Conservation (phyloP, 73 alveolate genomes). For the Vitrella brassicaformis region DNA sequence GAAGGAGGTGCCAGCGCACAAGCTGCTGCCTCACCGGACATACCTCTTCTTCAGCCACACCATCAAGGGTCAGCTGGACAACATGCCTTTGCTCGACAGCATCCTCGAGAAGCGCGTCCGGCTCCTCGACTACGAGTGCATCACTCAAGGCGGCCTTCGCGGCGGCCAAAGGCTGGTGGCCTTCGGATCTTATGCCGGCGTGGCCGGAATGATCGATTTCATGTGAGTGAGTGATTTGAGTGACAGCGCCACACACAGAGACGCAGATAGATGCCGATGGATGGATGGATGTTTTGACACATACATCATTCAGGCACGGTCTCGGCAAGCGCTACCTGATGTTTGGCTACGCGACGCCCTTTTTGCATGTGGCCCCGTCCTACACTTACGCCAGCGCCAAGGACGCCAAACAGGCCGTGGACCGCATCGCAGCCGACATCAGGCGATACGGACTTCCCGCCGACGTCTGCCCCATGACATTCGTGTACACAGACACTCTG, state of each 20-base stretch:
- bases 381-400: slow-evolving; percentile 5
- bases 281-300: no score
- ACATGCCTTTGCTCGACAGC: slow-evolving; percentile 65
- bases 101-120: slow-evolving; percentile 58
- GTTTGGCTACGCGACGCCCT: slow-evolving; percentile 8
- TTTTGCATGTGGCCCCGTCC: slow-evolving; percentile 4
- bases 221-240: no score
- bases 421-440: slow-evolving; percentile 2
- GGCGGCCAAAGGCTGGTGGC: slow-evolving; percentile 47
- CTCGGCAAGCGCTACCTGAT: slow-evolving; percentile 13
- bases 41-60: slow-evolving; percentile 64
- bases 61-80: slow-evolving; percentile 64
- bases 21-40: slow-evolving; percentile 49
- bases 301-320: no score
- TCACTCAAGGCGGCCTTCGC: slow-evolving; percentile 36
- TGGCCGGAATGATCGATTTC: slow-evolving; percentile 66
- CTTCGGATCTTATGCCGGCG: slow-evolving; percentile 74
- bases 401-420: not conserved
- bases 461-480: not conserved
- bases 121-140: slow-evolving; percentile 71
- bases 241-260: no score
- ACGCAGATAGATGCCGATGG: no score
- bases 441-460: slow-evolving; percentile 5
- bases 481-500: no score
- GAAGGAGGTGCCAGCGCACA: slow-evolving; percentile 59